Conservation (phyloP, 306 rosid species). For the Medicago arabica region DNA sequence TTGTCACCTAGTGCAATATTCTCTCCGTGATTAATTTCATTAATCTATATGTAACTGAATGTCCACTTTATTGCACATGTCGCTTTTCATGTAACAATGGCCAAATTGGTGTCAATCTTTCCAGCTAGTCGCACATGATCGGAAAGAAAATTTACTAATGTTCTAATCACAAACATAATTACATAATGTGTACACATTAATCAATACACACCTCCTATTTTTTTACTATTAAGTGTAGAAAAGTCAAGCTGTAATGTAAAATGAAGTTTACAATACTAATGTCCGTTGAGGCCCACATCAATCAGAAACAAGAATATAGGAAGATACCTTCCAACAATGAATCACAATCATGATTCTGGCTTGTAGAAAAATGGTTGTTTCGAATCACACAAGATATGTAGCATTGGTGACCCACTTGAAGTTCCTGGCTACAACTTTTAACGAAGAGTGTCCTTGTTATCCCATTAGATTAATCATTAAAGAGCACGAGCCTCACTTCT, state of each 20-base stretch:
- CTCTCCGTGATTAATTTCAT: no score
- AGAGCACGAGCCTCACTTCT: slow-evolving; percentile 22
- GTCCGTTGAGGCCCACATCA: not conserved
- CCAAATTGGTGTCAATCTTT: not conserved
- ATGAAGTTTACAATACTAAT: slow-evolving; percentile 5
- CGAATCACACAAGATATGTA: slow-evolving; percentile 24
- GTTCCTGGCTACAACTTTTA: not conserved
- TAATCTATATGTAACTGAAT: not conserved
- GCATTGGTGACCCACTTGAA: slow-evolving; percentile 28
- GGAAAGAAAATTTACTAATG: not conserved
- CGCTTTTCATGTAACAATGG: not conserved
- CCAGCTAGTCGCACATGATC: not conserved
- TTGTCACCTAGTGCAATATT: no score
- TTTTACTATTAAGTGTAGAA: not conserved
- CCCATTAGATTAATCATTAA: slow-evolving; percentile 34
- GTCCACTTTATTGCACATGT: not conserved
- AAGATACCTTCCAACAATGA: slow-evolving; percentile 35
- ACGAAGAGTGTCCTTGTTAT: not conserved
- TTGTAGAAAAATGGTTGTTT: slow-evolving; percentile 14
- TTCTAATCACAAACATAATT: not conserved
- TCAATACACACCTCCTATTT: no score
- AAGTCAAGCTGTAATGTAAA: not conserved
- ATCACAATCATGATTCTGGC: slow-evolving; percentile 39
- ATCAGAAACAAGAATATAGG: slow-evolving; percentile 18
- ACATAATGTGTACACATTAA: not conserved